phyloP scores from a whole-genome alignment of 176 grass and related monocot genomes.

The Alloteropsis semialata region DNA sequence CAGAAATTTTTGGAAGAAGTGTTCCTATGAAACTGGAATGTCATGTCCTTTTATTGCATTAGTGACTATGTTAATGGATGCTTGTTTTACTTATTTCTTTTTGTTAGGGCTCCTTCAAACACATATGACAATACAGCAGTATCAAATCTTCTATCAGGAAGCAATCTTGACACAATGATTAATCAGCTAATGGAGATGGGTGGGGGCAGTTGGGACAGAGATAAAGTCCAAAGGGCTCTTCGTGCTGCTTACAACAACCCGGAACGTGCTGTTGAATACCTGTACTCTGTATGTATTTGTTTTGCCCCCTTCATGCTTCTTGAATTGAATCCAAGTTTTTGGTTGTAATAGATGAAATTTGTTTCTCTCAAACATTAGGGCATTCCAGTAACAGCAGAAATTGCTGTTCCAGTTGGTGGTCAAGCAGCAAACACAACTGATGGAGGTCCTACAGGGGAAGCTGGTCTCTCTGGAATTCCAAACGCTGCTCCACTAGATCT shows the following conservation, averaged over 20 bases:
- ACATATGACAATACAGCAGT: constrained; percentile 53
- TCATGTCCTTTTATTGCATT: constrained; percentile 7
- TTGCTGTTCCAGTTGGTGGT: constrained; percentile 63
- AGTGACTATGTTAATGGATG: neutral
- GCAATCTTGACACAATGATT: constrained; percentile 63
- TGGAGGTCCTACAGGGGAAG: constrained; percentile 28
- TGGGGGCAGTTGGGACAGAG: constrained; percentile 91
- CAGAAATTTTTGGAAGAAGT: neutral
- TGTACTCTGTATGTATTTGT: constrained; percentile 75
- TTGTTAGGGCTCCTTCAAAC: constrained; percentile 48
- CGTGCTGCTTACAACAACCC: constrained; percentile 96
- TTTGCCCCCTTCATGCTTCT: neutral
- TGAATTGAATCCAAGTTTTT: constrained; percentile 1
- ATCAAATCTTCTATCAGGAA: constrained; percentile 63
- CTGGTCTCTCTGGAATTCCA: constrained; percentile 58
- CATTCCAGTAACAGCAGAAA: constrained; percentile 74
- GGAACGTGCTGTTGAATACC: constrained; percentile 92
- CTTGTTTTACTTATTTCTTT: neutral
- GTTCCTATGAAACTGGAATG: neutral
- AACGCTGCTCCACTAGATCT: constrained; percentile 86
- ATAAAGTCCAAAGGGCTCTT: constrained; percentile 72
- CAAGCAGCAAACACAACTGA: constrained; percentile 42
- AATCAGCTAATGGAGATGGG: constrained; percentile 96
- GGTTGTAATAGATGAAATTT: constrained; percentile 21
- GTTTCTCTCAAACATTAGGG: constrained; percentile 52